Evolutionary conservation across 106 monocot species (phyloP).

Genomic region (Dendrobium catenatum): DNA sequence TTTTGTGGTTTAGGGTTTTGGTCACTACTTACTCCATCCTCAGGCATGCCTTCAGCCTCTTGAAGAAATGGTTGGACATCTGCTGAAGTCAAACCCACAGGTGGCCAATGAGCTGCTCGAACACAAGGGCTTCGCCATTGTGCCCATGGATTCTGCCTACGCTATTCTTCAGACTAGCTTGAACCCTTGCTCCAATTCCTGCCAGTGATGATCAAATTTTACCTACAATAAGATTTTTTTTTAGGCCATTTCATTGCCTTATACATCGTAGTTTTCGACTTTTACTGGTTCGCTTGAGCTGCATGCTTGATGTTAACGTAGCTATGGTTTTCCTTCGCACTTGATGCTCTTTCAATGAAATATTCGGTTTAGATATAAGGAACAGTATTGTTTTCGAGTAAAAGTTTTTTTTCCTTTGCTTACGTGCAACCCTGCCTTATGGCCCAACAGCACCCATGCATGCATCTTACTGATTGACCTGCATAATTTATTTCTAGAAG

Average conservation of each 20-base stretch:
- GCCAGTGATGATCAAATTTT: not conserved
- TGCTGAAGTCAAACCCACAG: slow-evolving; percentile 26
- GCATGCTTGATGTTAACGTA: not conserved
- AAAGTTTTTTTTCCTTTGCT: too few relatives aligned
- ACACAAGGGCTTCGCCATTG: slow-evolving; percentile 31
- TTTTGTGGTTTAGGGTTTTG: slow-evolving; percentile 27
- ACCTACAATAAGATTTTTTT: not conserved
- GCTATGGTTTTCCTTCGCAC: not conserved
- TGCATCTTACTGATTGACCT: too few relatives aligned
- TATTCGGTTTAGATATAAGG: too few relatives aligned
- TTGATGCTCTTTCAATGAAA: too few relatives aligned
- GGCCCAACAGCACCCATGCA: too few relatives aligned
- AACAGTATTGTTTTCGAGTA: too few relatives aligned
- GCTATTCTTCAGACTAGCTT: slow-evolving; percentile 14
- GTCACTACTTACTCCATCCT: slow-evolving; percentile 38
- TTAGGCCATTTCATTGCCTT: not conserved
- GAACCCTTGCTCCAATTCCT: not conserved
- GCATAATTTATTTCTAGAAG: too few relatives aligned
- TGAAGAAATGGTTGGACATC: slow-evolving; percentile 34
- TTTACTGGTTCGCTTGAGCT: not conserved
- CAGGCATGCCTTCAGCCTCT: slow-evolving; percentile 19
- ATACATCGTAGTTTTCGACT: not conserved
- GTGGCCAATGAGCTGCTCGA: slow-evolving; percentile 28
- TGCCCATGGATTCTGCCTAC: slow-evolving; percentile 33
- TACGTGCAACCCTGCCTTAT: too few relatives aligned